phyloP scores from a whole-genome alignment of 176 grass and related monocot genomes.

The Phyllostachys edulis region DNA sequence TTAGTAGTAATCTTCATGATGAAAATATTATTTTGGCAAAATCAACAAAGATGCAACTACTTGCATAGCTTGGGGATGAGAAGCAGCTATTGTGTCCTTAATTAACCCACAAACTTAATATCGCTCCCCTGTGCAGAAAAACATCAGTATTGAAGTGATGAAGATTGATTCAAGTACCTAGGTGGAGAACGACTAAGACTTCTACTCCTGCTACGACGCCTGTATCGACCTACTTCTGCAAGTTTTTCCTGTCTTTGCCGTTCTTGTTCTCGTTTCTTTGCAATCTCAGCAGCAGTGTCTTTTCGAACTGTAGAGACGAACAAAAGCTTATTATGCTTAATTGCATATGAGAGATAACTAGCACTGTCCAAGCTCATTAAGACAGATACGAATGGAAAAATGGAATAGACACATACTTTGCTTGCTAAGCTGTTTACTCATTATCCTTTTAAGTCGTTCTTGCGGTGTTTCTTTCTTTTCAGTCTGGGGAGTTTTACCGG shows the following conservation, averaged over 20 bases:
- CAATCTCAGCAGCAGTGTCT: constrained; percentile 84
- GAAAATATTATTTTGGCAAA: neutral
- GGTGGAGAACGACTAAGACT: constrained; percentile 75
- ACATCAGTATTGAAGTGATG: neutral
- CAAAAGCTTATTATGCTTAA: constrained; percentile 28
- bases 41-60: neutral
- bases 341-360: constrained; percentile 8
- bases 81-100: constrained; percentile 2
- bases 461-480: constrained; percentile 99
- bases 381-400: constrained; percentile 20
- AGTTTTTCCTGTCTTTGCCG: constrained; percentile 79
- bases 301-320: constrained; percentile 67
- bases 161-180: constrained; percentile 56
- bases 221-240: constrained; percentile 77
- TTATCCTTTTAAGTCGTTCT: constrained; percentile 98
- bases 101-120: neutral
- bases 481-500: constrained; percentile 56
- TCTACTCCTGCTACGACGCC: constrained; percentile 61
- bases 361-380: neutral
- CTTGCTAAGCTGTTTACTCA: constrained; percentile 99
- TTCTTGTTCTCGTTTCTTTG: constrained; percentile 91
- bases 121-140: neutral
- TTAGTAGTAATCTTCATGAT: neutral
- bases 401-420: constrained; percentile 73
- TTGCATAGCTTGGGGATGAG: neutral